Conservation (phyloP, 2,329 filamentous ascomycete species). For the Pseudogymnoascus pannorum region DNA sequence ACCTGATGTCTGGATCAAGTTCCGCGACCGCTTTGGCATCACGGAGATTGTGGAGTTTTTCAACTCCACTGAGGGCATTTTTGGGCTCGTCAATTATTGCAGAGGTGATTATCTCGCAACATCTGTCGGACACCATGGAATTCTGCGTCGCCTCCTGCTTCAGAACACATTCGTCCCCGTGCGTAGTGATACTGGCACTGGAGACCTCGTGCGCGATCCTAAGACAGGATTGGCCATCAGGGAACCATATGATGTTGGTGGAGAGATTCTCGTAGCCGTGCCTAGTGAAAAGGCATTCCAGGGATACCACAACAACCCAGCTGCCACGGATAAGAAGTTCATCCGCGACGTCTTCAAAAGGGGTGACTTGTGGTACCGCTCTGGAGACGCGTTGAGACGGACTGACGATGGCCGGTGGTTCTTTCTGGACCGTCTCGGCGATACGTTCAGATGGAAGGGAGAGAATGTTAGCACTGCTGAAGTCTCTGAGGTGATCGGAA, state of each 20-base stretch:
- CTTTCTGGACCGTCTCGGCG: constrained; percentile 63
- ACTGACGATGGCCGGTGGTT: constrained; percentile 59
- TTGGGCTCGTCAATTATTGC: constrained; percentile 53
- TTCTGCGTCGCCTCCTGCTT: constrained; percentile 46
- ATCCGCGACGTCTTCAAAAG: constrained; percentile 56
- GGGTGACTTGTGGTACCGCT: constrained; percentile 62
- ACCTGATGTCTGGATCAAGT: constrained; percentile 60
- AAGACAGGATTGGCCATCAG: constrained; percentile 61
- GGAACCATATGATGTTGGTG: constrained; percentile 57
- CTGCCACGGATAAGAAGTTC: constrained; percentile 61
- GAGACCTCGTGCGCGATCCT: constrained; percentile 57
- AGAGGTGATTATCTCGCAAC: constrained; percentile 55
- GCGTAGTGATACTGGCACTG: constrained; percentile 59
- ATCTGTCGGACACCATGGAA: constrained; percentile 64
- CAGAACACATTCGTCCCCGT: constrained; percentile 57
- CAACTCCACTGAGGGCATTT: constrained; percentile 67
- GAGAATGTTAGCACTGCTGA: constrained; percentile 63
- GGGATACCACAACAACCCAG: constrained; percentile 62
- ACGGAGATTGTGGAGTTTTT: constrained; percentile 65
- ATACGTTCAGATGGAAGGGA: constrained; percentile 70
- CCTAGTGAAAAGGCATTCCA: constrained; percentile 51
- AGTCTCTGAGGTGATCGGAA: constrained; percentile 56
- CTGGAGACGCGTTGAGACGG: constrained; percentile 57
- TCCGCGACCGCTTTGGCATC: constrained; percentile 57
- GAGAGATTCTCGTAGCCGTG: constrained; percentile 65